Evolutionary conservation across 257 asterid genomes (phyloP).

Genomic region (Verbascum thapsus): DNA sequence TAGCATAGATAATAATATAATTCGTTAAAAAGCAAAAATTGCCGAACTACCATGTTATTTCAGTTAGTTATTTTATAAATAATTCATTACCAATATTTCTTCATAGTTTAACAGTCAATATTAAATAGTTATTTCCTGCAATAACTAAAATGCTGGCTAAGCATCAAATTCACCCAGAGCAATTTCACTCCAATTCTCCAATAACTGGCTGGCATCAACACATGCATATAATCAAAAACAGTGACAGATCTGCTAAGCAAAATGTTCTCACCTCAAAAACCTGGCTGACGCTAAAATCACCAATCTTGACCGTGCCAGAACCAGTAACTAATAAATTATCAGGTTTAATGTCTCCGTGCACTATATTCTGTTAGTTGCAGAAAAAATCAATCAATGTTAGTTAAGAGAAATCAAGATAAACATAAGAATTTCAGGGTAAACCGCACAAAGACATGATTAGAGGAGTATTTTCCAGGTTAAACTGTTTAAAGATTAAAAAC

Average conservation of each 20-base stretch:
- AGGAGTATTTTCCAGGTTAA: conserved; percentile 18
- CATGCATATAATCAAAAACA: conserved; percentile 9
- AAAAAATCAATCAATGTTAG: conserved; percentile 22
- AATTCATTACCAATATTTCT: not conserved
- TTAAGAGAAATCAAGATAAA: conserved; percentile 19
- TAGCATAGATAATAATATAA: not conserved
- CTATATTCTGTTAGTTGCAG: conserved; percentile 64
- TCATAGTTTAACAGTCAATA: conserved; percentile 14
- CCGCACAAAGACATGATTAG: not conserved
- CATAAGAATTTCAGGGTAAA: conserved; percentile 18
- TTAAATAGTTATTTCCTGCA: conserved; percentile 6
- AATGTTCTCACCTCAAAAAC: conserved; percentile 75
- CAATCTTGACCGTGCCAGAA: conserved; percentile 88
- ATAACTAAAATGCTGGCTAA: conserved; percentile 3
- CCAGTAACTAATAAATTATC: conserved; percentile 84
- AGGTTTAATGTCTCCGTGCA: conserved; percentile 97
- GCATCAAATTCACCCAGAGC: conserved; percentile 17
- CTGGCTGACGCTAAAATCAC: conserved; percentile 98
- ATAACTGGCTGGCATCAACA: not conserved
- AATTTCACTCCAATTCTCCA: conserved; percentile 18
- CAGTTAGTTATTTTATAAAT: not conserved
- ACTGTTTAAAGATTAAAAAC: not conserved
- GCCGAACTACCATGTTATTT: too few species aligned
- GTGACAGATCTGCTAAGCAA: conserved; percentile 11
- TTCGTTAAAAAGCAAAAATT: conserved; percentile 4